phyloP scores from a whole-genome alignment of 1,284 basidiomycete species.

The Marasmius sp. region DNA sequence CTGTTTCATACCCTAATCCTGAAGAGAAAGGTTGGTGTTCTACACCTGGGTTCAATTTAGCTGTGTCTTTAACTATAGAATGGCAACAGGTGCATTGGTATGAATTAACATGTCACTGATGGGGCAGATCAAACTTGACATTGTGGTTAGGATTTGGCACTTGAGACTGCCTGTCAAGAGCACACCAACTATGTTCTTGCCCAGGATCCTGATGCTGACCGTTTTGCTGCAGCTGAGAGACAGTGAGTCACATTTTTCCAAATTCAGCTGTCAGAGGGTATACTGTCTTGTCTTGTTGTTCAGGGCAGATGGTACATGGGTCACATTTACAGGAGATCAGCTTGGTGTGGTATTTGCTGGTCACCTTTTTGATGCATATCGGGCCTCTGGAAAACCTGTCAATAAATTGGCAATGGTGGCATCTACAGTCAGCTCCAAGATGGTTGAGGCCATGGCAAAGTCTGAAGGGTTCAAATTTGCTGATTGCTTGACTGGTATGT shows the following conservation, averaged over 20 bases:
- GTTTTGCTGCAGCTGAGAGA: constrained; percentile 81
- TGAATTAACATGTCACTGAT: constrained; percentile 13
- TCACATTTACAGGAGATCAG: constrained; percentile 82
- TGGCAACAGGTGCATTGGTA: constrained; percentile 54
- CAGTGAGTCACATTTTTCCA: constrained; percentile 34
- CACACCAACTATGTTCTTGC: constrained; percentile 69
- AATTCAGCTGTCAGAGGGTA: not conserved
- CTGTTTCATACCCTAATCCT: constrained; percentile 82
- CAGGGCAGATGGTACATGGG: constrained; percentile 61
- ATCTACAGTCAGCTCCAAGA: constrained; percentile 86
- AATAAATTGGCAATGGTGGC: constrained; percentile 78
- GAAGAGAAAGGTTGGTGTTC: constrained; percentile 71
- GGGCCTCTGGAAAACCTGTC: constrained; percentile 56
- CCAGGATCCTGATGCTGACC: constrained; percentile 84
- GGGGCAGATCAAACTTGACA: not conserved
- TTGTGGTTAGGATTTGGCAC: constrained; percentile 59
- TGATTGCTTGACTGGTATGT: constrained; percentile 78
- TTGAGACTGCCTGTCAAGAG: constrained; percentile 54
- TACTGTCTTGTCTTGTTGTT: not conserved
- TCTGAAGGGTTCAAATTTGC: constrained; percentile 78
- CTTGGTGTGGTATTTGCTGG: constrained; percentile 76
- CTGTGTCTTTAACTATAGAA: not conserved
- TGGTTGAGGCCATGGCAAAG: constrained; percentile 75
- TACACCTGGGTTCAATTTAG: not conserved
- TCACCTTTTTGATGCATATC: constrained; percentile 59